Conservation (phyloP, 306 rosid species). For the Inga laurina region DNA sequence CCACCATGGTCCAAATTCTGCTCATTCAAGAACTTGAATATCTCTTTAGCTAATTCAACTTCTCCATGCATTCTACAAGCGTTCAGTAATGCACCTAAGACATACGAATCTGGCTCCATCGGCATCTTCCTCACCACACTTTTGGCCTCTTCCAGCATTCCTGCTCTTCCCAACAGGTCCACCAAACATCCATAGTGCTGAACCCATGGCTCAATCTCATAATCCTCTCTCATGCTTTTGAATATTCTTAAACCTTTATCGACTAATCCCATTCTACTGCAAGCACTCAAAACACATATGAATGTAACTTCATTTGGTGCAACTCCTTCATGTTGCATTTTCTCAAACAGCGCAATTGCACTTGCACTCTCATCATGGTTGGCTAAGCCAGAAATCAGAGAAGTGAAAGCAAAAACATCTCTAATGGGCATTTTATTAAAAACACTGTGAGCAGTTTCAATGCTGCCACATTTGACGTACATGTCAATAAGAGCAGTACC, state of each 20-base stretch:
- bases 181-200: constrained; percentile 58
- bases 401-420: constrained; percentile 54
- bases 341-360: constrained; percentile 40
- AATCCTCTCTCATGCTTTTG: constrained; percentile 36
- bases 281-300: constrained; percentile 51
- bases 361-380: constrained; percentile 42
- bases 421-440: constrained; percentile 40
- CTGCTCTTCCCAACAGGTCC: constrained; percentile 53
- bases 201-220: constrained; percentile 39
- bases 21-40: constrained; percentile 34
- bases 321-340: constrained; percentile 45
- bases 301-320: constrained; percentile 52
- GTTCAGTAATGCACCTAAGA: constrained; percentile 55
- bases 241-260: constrained; percentile 45
- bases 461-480: constrained; percentile 53
- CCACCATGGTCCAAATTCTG: constrained; percentile 49
- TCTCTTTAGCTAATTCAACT: constrained; percentile 42
- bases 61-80: constrained; percentile 51
- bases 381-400: constrained; percentile 49
- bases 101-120: constrained; percentile 47
- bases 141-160: constrained; percentile 53
- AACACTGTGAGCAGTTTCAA: constrained; percentile 36
- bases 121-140: constrained; percentile 44
- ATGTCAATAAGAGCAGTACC: constrained; percentile 56
- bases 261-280: constrained; percentile 53